Evolutionary conservation across 163 green algal species (phyloP), one percentile per base, ranked within the genome.

Genomic region (Prototheca cutis): DNA sequence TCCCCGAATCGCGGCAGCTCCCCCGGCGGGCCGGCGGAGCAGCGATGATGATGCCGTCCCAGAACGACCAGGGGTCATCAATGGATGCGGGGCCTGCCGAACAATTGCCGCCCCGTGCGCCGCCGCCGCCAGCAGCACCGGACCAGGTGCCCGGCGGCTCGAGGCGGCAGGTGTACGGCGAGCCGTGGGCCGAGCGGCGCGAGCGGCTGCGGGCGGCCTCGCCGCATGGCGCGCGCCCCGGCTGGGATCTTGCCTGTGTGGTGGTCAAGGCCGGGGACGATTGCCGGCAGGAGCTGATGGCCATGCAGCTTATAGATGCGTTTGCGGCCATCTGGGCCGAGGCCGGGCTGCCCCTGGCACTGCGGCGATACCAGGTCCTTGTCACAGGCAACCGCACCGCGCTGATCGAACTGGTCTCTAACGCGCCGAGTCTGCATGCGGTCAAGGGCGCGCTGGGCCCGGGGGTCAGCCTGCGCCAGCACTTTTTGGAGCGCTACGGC

Each of bases 221-320:
- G 4, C 88, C 88, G 4, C 83, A 89, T 54, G 86, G 89, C 15
- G 53, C 55, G 31, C 72, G 80, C 0, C 72, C 81, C 4, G 87
- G 87, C 15, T 98, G 92, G 92, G 75, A 82, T 31, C 59, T 98
- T 57, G 68, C 80, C 3, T 84, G 78, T 25, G 72, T 94, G n/a
- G 96, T 99, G 61, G 87, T 99, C 25, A 99, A 99, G 73, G 84
- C 72, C 34, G 92, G 92, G 0, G 92, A 99, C 65, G 92, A 99
- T 72, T 97, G 92, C 74, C 70, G 92, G 21, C 92, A 98, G 71
- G 92, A 99, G 82, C 80, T 95, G 53, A 75, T 99, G 57, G 92
- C 92, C 5, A 76, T 96, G 75, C 91, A 91, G 77, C 81, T 98
- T 23, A 84, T 97, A 17, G 67, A 67, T 4, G 77, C 83, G 10